These are phyloP conservation scores for Apophysomyces elegans DNA, from an alignment of 371 early-diverging fungal species.

Conservation along the genomic window DNA sequence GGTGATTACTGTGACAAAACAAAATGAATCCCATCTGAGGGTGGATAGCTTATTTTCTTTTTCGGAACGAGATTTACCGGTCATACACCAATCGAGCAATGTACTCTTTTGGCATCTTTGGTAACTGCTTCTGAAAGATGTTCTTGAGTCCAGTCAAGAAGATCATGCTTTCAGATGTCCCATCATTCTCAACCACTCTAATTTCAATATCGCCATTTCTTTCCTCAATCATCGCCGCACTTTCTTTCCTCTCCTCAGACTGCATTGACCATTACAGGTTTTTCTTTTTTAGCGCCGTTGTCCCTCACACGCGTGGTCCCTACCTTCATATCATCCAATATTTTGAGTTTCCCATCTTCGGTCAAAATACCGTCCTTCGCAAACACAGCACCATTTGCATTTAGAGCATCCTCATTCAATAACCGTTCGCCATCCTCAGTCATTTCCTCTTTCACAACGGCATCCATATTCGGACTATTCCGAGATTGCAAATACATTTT, in stretches of 20 bases:
- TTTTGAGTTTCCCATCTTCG: conserved; percentile 13
- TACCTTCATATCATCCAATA: conserved; percentile 16
- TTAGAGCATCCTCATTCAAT: conserved; percentile 14
- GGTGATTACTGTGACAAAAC: conserved; percentile 67
- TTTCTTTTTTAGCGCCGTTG: background rate
- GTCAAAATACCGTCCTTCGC: conserved; percentile 9
- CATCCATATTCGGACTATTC: conserved; percentile 6
- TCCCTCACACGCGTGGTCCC: background rate
- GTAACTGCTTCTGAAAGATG: conserved; percentile 98
- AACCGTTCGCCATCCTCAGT: conserved; percentile 5
- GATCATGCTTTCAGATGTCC: conserved; percentile 76
- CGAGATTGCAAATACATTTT: conserved; percentile 1
- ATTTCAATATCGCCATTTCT: conserved; percentile 70
- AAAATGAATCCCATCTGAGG: background rate
- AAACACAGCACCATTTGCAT: conserved; percentile 9
- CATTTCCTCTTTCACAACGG: conserved; percentile 4
- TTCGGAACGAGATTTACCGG: conserved; percentile 43
- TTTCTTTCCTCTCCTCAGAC: conserved; percentile 12
- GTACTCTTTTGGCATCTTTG: conserved; percentile 99
- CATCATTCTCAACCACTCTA: conserved; percentile 81
- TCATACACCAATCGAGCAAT: conserved; percentile 98
- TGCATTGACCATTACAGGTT: background rate
- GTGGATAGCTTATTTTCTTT: background rate
- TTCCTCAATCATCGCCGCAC: conserved; percentile 24
- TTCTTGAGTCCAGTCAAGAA: conserved; percentile 93